These are phyloP conservation scores for Taiozyma sp. DNA, from an alignment of 1,139 yeast genomes.

Conservation along the genomic window DNA sequence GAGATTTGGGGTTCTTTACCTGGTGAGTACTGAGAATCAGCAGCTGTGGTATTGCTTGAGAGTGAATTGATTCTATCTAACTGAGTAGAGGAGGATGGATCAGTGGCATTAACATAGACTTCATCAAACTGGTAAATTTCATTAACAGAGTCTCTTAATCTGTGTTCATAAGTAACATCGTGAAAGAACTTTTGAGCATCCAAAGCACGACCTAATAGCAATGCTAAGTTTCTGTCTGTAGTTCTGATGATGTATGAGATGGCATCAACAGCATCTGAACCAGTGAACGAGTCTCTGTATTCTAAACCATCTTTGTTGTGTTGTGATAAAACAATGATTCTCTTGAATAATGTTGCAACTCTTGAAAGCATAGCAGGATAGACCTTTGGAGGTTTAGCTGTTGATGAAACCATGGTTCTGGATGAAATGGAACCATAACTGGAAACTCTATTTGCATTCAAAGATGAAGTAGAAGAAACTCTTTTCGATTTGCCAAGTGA, in stretches of 20 bases:
- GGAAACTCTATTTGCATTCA: constrained; percentile 23
- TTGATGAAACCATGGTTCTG: constrained; percentile 19
- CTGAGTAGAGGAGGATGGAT: constrained; percentile 4
- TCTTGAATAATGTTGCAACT: constrained; percentile 78
- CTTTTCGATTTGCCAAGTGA: constrained; percentile 29
- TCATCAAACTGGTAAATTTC: constrained; percentile 90
- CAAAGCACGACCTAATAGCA: constrained; percentile 82
- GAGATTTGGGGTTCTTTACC: constrained; percentile 1
- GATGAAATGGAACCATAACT: constrained; percentile 19
- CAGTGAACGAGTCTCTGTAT: constrained; percentile 92
- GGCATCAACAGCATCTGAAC: constrained; percentile 89
- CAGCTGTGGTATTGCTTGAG: constrained; percentile 15
- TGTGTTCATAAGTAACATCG: constrained; percentile 92
- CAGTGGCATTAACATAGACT: constrained; percentile 23
- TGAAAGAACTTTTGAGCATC: constrained; percentile 95
- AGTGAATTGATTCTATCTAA: constrained; percentile 23
- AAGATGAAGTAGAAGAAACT: constrained; percentile 27
- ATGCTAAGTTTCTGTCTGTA: constrained; percentile 85
- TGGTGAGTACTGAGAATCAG: constrained; percentile 1
- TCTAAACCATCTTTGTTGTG: constrained; percentile 92
- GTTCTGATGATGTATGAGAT: constrained; percentile 83
- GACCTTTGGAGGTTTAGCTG: constrained; percentile 52
- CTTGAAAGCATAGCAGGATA: constrained; percentile 87
- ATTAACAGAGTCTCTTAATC: constrained; percentile 79
- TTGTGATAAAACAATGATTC: constrained; percentile 66